Base-by-base conservation (phyloP, 371 early-diverging fungal genomes). In the Apophysomyces trapeziformis region DNA sequence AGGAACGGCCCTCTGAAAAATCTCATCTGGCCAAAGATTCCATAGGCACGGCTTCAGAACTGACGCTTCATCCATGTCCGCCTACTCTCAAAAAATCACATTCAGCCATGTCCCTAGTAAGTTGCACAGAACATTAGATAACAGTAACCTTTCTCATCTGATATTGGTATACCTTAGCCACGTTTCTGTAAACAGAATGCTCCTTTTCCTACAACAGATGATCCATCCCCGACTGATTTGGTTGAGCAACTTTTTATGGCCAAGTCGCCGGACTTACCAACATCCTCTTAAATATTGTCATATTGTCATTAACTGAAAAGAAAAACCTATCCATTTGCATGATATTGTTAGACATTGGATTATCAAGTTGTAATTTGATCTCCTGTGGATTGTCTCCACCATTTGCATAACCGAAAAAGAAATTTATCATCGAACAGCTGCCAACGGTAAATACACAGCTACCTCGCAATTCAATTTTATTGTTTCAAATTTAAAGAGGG, bases 171-270 rank as follows among this genome's bases (percentile, higher is more conserved):
- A 32, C 7, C 2, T 39, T 5, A 74, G 75, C 69, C 75, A 37
- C 63, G 62, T 41, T 69, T 68, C 41, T 71, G 69, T 63, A 59
- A 62, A 37, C 65, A 74, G 58, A 60, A 68, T 18, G 50, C 66
- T 36, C 66, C 71, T 18, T 70, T 71, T 57, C n/a, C 44, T 64
- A 39, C 64, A 32, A 54, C 65, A 32, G 68, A 73, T 38, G 77
- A 71, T 18, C 77, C 71, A 18, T 76, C 74, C 11, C 77, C 77
- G 8, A 67, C 67, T 36, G 77, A 76, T 35, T 60, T 76, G 16
- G 74, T 76, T 8, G 77, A 76, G 13, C 69, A 73, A 46, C 39
- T 76, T 39, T 76, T 76, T 54, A 68, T 70, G 63, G 44, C 56
- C 14, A 72, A 66, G n/a, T 6, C 39, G 38, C 61, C 61, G 9